phyloP scores from a whole-genome alignment of 1,284 basidiomycete genomes.

The Trichosporon coremiiforme region DNA sequence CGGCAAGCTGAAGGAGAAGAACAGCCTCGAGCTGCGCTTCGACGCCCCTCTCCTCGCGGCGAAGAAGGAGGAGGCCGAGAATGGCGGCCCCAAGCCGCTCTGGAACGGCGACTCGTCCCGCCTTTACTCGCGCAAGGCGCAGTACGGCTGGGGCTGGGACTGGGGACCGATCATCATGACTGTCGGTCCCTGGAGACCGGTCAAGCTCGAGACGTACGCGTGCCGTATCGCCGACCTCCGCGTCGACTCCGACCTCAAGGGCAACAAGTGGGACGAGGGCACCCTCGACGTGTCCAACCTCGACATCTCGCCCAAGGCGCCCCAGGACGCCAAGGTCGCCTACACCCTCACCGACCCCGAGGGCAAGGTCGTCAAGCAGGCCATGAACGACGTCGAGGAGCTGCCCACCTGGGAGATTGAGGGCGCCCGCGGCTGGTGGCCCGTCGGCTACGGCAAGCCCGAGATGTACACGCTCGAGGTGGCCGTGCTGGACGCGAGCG shows the following conservation, averaged over 20 bases:
- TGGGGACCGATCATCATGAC: conserved; percentile 63
- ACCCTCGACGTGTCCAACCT: conserved; percentile 19
- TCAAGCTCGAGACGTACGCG: conserved; percentile 69
- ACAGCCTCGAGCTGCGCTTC: conserved; percentile 72
- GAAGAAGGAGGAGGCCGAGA: conserved; percentile 50
- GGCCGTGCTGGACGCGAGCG: conserved; percentile 55
- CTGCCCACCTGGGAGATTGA: conserved; percentile 61
- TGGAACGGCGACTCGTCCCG: conserved; percentile 84
- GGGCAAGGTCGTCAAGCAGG: conserved; percentile 37
- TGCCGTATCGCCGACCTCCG: conserved; percentile 66
- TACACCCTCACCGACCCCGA: conserved; percentile 26
- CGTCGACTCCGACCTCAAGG: conserved; percentile 52
- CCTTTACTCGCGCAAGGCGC: conserved; percentile 82
- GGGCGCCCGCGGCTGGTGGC: conserved; percentile 67
- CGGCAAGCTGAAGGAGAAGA: conserved; percentile 62
- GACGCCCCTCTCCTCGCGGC: conserved; percentile 72
- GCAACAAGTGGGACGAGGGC: conserved; percentile 21
- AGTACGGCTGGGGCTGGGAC: conserved; percentile 65
- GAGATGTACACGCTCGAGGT: conserved; percentile 70
- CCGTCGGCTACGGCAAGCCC: conserved; percentile 77
- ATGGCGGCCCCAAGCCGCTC: conserved; percentile 44
- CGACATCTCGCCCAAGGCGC: conserved; percentile 17
- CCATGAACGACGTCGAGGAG: conserved; percentile 50
- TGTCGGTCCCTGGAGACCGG: conserved; percentile 52
- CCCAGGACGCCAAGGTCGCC: conserved; percentile 21